These are phyloP conservation scores for Chlamydomonas sp. DNA, from an alignment of 139 green algal species.

Conservation along the genomic window DNA sequence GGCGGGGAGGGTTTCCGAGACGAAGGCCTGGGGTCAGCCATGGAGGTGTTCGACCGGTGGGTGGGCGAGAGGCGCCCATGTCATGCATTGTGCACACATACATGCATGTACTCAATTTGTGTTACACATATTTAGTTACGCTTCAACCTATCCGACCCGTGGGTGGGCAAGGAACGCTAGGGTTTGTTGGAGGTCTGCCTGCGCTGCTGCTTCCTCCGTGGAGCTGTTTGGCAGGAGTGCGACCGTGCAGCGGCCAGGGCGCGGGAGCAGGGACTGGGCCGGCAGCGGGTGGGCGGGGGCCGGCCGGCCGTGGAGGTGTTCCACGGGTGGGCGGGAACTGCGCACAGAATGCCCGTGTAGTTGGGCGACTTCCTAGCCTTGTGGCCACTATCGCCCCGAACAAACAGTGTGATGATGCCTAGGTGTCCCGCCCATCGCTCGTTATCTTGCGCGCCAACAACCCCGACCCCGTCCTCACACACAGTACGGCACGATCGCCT, in stretches of 20 bases:
- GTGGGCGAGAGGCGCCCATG: not conserved
- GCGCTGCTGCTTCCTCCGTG: too few species aligned
- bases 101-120: too few species aligned
- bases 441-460: not conserved
- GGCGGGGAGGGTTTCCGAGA: not conserved
- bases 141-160: not conserved
- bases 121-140: too few species aligned
- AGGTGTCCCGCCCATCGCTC: not conserved
- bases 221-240: too few species aligned
- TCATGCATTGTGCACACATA: too few species aligned
- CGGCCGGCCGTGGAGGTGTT: conserved; percentile 36
- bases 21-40: not conserved
- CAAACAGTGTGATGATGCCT: not conserved
- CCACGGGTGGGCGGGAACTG: not conserved
- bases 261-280: too few species aligned
- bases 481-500: not conserved
- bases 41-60: conserved; percentile 33
- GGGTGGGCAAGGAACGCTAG: too few species aligned
- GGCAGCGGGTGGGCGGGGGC: too few species aligned
- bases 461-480: not conserved
- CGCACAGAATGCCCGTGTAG: not conserved
- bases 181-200: too few species aligned
- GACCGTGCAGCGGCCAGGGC: too few species aligned
- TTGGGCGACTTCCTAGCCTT: too few species aligned
- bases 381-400: too few species aligned